phyloP scores from a whole-genome alignment of 2,329 filamentous ascomycete species.

The Phyllosticta capitalensis region DNA sequence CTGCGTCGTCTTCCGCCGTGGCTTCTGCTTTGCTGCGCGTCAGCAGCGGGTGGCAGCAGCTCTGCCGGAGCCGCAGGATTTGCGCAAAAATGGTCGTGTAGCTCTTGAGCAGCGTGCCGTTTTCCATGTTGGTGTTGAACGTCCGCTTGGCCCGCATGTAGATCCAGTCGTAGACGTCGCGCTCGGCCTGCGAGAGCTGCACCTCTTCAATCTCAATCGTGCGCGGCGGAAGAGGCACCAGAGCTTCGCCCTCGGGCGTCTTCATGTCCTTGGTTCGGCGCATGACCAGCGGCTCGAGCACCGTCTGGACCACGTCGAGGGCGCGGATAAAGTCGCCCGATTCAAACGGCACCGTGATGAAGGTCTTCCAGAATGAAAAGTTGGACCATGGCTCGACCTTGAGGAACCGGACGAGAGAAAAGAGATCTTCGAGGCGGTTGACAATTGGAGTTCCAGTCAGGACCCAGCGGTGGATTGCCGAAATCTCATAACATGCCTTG shows the following conservation, averaged over 20 bases:
- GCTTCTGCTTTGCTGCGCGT: slow-evolving; percentile 78
- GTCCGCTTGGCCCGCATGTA: slow-evolving; percentile 73
- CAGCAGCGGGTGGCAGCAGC: slow-evolving; percentile 85
- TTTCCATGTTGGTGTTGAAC: slow-evolving; percentile 78
- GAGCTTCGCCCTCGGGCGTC: slow-evolving; percentile 70
- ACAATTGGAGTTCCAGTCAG: slow-evolving; percentile 95
- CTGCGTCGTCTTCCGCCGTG: slow-evolving; percentile 79
- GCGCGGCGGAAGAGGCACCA: slow-evolving; percentile 76
- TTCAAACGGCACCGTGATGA: slow-evolving; percentile 95
- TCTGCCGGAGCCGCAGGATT: slow-evolving; percentile 82
- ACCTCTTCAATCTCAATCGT: slow-evolving; percentile 79
- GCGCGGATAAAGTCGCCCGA: slow-evolving; percentile 89
- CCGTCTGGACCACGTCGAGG: slow-evolving; percentile 92
- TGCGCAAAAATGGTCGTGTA: slow-evolving; percentile 97
- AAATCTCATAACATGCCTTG: slow-evolving; percentile 85
- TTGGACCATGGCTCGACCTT: slow-evolving; percentile 97
- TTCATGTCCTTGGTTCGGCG: slow-evolving; percentile 97
- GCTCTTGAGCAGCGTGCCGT: slow-evolving; percentile 86
- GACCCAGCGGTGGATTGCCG: slow-evolving; percentile 80
- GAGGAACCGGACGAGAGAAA: slow-evolving; percentile 84
- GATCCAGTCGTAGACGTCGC: slow-evolving; percentile 88
- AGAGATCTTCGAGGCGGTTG: slow-evolving; percentile 88
- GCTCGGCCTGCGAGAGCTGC: slow-evolving; percentile 73
- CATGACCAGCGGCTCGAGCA: slow-evolving; percentile 90
- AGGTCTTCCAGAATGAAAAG: slow-evolving; percentile 98